Evolutionary conservation across 495 filamentous ascomycete genomes (phyloP).

Genomic region (Penicillium flavigenum): DNA sequence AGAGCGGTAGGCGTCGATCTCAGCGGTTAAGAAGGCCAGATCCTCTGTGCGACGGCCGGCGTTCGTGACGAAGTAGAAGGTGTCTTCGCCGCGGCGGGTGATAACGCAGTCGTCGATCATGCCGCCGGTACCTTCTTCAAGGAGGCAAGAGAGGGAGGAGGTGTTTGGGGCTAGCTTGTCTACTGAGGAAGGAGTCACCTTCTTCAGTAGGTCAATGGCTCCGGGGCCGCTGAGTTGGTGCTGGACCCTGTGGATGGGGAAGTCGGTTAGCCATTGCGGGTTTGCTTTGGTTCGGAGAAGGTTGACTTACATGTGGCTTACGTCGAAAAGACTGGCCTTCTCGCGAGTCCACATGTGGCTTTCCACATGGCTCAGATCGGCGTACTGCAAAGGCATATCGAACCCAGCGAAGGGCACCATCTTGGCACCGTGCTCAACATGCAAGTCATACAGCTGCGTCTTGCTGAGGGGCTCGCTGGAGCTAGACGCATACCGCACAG

Average conservation of each 20-base stretch:
- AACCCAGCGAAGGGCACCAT: conserved; percentile 98
- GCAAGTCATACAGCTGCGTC: conserved; percentile 83
- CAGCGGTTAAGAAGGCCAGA: conserved; percentile 63
- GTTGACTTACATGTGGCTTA: conserved; percentile 53
- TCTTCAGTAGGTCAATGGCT: conserved; percentile 72
- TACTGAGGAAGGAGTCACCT: conserved; percentile 71
- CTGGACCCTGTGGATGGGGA: conserved; percentile 53
- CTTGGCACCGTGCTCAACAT: conserved; percentile 75
- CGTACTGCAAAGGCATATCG: conserved; percentile 89
- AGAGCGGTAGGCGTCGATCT: conserved; percentile 57
- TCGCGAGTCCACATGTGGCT: conserved; percentile 86
- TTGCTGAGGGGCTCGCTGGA: conserved; percentile 55
- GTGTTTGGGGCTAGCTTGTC: conserved; percentile 54
- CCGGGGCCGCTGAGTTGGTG: conserved; percentile 75
- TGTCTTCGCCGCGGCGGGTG: conserved; percentile 64
- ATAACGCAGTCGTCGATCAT: conserved; percentile 94
- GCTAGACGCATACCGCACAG: conserved; percentile 59
- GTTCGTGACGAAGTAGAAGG: conserved; percentile 93
- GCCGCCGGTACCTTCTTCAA: conserved; percentile 76
- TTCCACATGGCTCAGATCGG: conserved; percentile 66
- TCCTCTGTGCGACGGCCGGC: conserved; percentile 91
- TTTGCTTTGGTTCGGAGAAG: neutral
- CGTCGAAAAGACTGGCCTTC: conserved; percentile 88
- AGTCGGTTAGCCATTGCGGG: conserved; percentile 16
- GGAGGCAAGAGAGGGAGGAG: conserved; percentile 77